Evolutionary conservation across 164 flowering plant species (phyloP), one percentile per base, ranked within the genome.

Genomic region (Magnolia officinalis): DNA sequence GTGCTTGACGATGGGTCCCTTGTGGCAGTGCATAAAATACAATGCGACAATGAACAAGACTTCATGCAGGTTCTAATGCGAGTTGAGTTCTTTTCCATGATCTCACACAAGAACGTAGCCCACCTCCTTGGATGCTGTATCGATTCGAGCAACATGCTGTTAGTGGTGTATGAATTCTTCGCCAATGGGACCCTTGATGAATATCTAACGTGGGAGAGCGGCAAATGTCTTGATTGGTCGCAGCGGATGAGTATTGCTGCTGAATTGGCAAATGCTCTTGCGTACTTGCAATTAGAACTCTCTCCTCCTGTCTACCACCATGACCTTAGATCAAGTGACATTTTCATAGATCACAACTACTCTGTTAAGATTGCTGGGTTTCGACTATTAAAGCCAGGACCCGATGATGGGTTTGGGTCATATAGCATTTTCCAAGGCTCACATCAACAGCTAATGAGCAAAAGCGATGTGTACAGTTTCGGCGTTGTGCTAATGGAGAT

Each of bases 401-500:
- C n/a, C 45, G 75, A 70, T 70, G 78, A 72, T 66, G 79, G 69
- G 13, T 23, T 77, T 4, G 20, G 61, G 52, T 67, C 63, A 20
- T 49, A 61, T 55, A 61, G 9, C n/a, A 52, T 70, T 50, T 70
- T n/a, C 70, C 70, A 81, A 65, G 63, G 29, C 23, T 29, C 83
- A 78, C 67, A 50, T 21, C 72, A 51, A 45, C 77, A 52, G 61
- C 31, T 65, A 4, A 11, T 65, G 23, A 63, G 79, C 16, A 81
- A 73, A 64, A 88, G 65, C 58, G 93, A 91, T 74, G 92, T 88
- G n/a, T 87, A 87, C 71, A 83, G 80, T 76, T 70, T 93, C 1
- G 98, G 96, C 7, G 19, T 85, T 72, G 26, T 93, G 24, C 85
- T 93, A 71, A 76, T 91, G 23, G 96, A 90, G 84, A 82, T 90